Evolutionary conservation across 768 basidiomycete species (phyloP).

Genomic region (Lactarius hengduanensis): DNA sequence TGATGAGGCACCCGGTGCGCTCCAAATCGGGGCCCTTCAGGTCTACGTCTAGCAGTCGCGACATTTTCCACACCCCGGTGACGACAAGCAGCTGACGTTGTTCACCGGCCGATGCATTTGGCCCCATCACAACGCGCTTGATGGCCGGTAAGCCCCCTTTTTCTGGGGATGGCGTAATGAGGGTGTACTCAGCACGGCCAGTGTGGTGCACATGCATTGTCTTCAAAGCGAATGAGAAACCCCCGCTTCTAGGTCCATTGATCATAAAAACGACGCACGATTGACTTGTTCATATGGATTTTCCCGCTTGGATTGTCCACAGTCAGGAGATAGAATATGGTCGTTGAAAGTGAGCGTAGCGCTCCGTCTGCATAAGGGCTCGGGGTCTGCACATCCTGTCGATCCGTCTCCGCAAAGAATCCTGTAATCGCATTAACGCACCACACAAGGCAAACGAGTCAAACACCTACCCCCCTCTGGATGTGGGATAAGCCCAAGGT

Average conservation of each 20-base stretch:
- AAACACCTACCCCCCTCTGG: slow-evolving; percentile 34
- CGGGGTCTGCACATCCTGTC: slow-evolving; percentile 33
- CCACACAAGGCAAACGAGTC: neutral
- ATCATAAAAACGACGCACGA: slow-evolving; percentile 34
- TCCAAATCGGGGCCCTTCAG: slow-evolving; percentile 38
- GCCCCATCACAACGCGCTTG: slow-evolving; percentile 46
- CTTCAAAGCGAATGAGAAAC: slow-evolving; percentile 31
- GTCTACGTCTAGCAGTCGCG: slow-evolving; percentile 47
- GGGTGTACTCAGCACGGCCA: slow-evolving; percentile 51
- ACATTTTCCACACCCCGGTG: slow-evolving; percentile 55
- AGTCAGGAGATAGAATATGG: slow-evolving; percentile 51
- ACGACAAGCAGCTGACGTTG: slow-evolving; percentile 50
- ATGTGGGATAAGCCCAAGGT: slow-evolving; percentile 34
- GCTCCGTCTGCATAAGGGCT: slow-evolving; percentile 37
- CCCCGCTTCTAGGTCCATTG: neutral
- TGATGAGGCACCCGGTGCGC: slow-evolving; percentile 51
- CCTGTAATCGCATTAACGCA: slow-evolving; percentile 28
- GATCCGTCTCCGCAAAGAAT: slow-evolving; percentile 40
- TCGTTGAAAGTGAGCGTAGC: slow-evolving; percentile 40
- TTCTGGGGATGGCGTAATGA: slow-evolving; percentile 36
- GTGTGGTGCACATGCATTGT: slow-evolving; percentile 53
- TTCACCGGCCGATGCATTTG: slow-evolving; percentile 44
- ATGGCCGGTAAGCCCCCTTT: slow-evolving; percentile 36
- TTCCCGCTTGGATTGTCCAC: slow-evolving; percentile 41
- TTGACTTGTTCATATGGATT: slow-evolving; percentile 50